A percentile compares a stretch with the other conserved stretches of the same genome.
Evolutionary conservation across 805 yeast genomes (phyloP).

Genomic region (Cyberlindnera mississippiensis): DNA sequence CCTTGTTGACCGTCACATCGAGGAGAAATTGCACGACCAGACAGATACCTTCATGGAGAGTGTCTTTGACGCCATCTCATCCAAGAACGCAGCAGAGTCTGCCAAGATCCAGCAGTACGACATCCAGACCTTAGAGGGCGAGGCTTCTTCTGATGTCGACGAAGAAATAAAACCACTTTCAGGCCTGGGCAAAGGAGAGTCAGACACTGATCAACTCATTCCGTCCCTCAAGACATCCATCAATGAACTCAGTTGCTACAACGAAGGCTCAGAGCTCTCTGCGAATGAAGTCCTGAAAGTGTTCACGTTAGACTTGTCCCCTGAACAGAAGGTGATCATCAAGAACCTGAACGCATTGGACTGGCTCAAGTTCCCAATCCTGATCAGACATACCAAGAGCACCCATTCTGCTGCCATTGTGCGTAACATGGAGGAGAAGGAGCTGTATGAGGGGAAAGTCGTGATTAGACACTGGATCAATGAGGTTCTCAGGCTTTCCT

Average conservation of each 20-base stretch:
- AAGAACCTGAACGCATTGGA: conserved; percentile 50
- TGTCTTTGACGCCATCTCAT: conserved; percentile 53
- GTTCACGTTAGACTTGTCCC: conserved; percentile 35
- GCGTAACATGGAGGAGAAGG: conserved; percentile 47
- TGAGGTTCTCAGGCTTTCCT: conserved; percentile 32
- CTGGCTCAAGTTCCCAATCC: conserved; percentile 72
- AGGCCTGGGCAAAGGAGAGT: not conserved
- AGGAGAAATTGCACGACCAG: conserved; percentile 49
- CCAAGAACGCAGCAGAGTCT: conserved; percentile 25
- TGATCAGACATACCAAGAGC: conserved; percentile 58
- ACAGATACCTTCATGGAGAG: conserved; percentile 65
- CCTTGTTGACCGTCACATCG: conserved; percentile 30
- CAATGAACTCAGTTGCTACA: conserved; percentile 25
- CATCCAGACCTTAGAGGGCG: conserved; percentile 7
- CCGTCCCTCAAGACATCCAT: conserved; percentile 21
- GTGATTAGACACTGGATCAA: conserved; percentile 64
- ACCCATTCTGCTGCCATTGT: conserved; percentile 84
- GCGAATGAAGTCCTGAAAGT: conserved; percentile 17
- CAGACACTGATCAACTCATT: not conserved
- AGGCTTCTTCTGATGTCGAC: not conserved
- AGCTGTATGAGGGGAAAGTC: conserved; percentile 64
- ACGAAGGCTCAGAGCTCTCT: not conserved
- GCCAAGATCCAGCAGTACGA: conserved; percentile 22
- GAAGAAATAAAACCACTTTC: conserved; percentile 1
- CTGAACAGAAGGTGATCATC: conserved; percentile 49